Base-by-base conservation (phyloP, 495 filamentous ascomycete genomes). In the Evansstolkia leycettana region DNA sequence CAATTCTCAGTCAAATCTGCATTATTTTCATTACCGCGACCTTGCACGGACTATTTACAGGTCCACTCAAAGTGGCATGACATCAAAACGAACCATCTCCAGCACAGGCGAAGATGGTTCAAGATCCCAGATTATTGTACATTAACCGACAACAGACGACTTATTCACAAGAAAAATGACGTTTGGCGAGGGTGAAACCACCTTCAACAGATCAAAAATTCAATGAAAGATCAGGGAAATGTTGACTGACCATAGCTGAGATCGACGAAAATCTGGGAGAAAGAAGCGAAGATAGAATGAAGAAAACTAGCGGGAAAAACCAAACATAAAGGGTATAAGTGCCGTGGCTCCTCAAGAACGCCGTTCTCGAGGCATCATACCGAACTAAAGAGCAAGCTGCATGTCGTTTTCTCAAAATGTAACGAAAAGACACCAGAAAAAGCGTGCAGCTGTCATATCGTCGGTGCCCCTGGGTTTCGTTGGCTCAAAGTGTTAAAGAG, bases 401-500 rank as follows among this genome's bases (percentile, higher is more conserved):
- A 31, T 29, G 36, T 28, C 36, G 34, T 44, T 47, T 47, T 38
- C 40, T 42, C 40, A 34, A 34, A 36, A 10, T 10, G n/a, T 26
- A 24, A 17, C 17, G 20, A 17, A 6, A 17, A 36, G 31, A 20
- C 10, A 2, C 17, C 15, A 12, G 20, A 17, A 12, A 25, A 28
- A 28, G n/a, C 9, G 35, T 7, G 3, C 17, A 20, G 37, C 46
- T n/a, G n/a, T 64, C 52, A 67, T 36, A 67, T 47, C 19, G 46
- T 43, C 5, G 64, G 64, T 6, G 54, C 54, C 33, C 46, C 45
- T 4, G 58, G 57, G 34, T 58, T 57, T 8, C 53, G 43, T 30
- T 67, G 57, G n/a, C 55, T 54, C 31, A 72, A 40, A 12, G 64
- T 58, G 39, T 70, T 79, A 45, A 94, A 79, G 19, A 95, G 65